These are phyloP conservation scores for Galerina sulciceps DNA, from an alignment of 768 basidiomycete genomes.

Conservation along the genomic window DNA sequence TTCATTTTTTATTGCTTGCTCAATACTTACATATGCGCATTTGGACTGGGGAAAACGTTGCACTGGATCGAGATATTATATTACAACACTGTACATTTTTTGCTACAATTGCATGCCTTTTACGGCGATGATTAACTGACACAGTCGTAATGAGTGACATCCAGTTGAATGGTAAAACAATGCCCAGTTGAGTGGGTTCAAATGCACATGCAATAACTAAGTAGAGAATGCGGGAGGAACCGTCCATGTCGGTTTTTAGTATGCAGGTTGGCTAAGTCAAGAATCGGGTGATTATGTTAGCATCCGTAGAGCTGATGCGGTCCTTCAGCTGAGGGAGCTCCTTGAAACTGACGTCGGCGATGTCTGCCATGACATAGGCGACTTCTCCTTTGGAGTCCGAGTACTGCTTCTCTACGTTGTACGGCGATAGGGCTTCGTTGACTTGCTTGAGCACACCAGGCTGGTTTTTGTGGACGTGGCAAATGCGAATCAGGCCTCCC, in stretches of 20 bases:
- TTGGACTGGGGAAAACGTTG: slow-evolving; percentile 8
- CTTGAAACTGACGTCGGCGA: slow-evolving; percentile 82
- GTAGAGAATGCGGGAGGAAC: slow-evolving; percentile 29
- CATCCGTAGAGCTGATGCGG: slow-evolving; percentile 74
- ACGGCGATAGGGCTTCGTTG: slow-evolving; percentile 91
- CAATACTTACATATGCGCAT: slow-evolving; percentile 1
- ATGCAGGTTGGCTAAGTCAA: slow-evolving; percentile 50
- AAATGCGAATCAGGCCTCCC: slow-evolving; percentile 81
- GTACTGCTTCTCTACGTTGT: slow-evolving; percentile 99
- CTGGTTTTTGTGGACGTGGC: slow-evolving; percentile 94
- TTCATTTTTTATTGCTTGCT: neutral
- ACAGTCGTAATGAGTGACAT: slow-evolving; percentile 23
- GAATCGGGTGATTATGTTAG: slow-evolving; percentile 91
- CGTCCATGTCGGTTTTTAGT: slow-evolving; percentile 37
- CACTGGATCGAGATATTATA: slow-evolving; percentile 22
- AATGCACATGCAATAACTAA: slow-evolving; percentile 23
- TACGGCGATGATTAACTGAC: slow-evolving; percentile 7
- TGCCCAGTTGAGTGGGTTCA: slow-evolving; percentile 40
- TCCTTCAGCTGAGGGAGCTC: slow-evolving; percentile 82
- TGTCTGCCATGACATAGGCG: slow-evolving; percentile 97
- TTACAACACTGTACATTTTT: slow-evolving; percentile 23
- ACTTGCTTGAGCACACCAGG: slow-evolving; percentile 94
- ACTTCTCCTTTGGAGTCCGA: slow-evolving; percentile 95
- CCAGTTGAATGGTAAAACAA: slow-evolving; percentile 55
- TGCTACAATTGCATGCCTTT: slow-evolving; percentile 26